Percentiles rank a stretch among this genome's conserved stretches.
Evolutionary conservation across 257 asterid species (phyloP).

Genomic region (Cynanchum wilfordii): DNA sequence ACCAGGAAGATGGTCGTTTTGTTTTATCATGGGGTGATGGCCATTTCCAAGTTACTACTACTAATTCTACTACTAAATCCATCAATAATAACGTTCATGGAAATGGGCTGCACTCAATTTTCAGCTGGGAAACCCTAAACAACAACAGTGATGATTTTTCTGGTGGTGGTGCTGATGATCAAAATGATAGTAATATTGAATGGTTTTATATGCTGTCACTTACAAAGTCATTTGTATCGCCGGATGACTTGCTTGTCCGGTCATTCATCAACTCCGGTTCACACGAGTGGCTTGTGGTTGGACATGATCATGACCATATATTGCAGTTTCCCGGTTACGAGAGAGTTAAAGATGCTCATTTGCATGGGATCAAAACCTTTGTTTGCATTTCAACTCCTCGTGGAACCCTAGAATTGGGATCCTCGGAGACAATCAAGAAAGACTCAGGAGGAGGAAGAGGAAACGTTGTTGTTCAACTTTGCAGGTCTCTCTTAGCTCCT

Average conservation of each 20-base stretch:
- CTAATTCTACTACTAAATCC: neutral
- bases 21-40: slow-evolving; percentile 38
- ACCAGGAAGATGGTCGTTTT: slow-evolving; percentile 10
- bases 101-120: neutral
- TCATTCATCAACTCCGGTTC: slow-evolving; percentile 15
- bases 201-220: slow-evolving; percentile 35
- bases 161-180: neutral
- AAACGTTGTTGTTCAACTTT: slow-evolving; percentile 14
- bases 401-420: slow-evolving; percentile 41
- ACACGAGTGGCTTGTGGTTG: slow-evolving; percentile 24
- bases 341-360: slow-evolving; percentile 42
- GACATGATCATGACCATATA: slow-evolving; percentile 11
- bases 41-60: slow-evolving; percentile 21
- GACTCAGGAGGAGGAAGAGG: slow-evolving; percentile 7
- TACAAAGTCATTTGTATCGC: slow-evolving; percentile 5
- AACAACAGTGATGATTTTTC: neutral
- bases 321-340: slow-evolving; percentile 17
- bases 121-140: slow-evolving; percentile 1
- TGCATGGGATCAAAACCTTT: slow-evolving; percentile 32
- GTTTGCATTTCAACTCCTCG: slow-evolving; percentile 25
- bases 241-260: slow-evolving; percentile 24
- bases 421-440: slow-evolving; percentile 23
- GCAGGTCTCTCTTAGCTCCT: slow-evolving; percentile 2
- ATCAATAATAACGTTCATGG: neutral
- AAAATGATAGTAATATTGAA: slow-evolving; percentile 20